Evolutionary conservation across 2,329 filamentous ascomycete genomes (phyloP), one percentile per base, ranked within the genome.

Genomic region (Salinomyces thailandicus): DNA sequence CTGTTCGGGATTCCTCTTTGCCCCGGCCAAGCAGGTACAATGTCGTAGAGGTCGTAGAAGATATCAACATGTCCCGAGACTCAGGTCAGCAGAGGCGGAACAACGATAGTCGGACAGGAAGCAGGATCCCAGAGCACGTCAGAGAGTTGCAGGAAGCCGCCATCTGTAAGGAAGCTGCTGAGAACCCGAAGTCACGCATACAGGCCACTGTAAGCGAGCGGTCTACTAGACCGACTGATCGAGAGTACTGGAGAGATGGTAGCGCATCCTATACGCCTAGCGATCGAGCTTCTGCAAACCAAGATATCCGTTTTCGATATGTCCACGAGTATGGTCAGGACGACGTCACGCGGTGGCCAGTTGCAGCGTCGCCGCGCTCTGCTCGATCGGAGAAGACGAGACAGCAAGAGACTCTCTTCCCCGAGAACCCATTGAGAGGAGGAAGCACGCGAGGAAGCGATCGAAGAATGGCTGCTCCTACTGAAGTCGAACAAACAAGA

Each of bases 1-100:
- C n/a, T n/a, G n/a, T n/a, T n/a, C n/a, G n/a, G n/a, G n/a, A n/a
- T n/a, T n/a, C n/a, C n/a, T n/a, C n/a, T n/a, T 24, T 24, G 31
- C 15, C 15, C n/a, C 13, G 19, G 5, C 9, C 20, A 28, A 12
- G 15, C 20, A 13, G 15, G 15, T 18, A 30, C n/a, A 24, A 39
- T 14, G 9, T 39, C 27, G 37, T 39, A 13, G 39, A 42, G 19
- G 37, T 40, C 5, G 36, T 36, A 5, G 39, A 44, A 26, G 36
- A 44, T 16, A 33, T 40, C 18, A 36, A 40, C 13, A 17, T 39
- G 2, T 37, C 41, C 6, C 28, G 28, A 7, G 28, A 7, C 28
- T 13, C 6, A 12, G 5, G n/a, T 13, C 19, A 17, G 33, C 15
- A 17, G 33, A n/a, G 18, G 14, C n/a, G 13, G 17, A 3, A 12